These are phyloP conservation scores for Aspergillus neotritici DNA, from an alignment of 2,329 filamentous ascomycete species.

Conservation along the genomic window DNA sequence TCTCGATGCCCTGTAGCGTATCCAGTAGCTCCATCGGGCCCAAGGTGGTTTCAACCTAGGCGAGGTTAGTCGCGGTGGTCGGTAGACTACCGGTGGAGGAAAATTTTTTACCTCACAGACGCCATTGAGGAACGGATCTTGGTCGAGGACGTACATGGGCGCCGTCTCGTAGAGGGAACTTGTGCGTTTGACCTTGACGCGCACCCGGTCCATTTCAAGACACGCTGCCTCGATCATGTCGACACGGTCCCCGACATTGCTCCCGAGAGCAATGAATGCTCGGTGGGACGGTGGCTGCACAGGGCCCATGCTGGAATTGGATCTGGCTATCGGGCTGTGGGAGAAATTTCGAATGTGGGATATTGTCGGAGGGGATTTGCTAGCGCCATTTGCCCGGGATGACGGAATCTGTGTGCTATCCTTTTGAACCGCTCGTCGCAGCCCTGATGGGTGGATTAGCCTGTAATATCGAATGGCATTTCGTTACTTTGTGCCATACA, in stretches of 20 bases:
- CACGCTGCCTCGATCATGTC: slow-evolving; percentile 81
- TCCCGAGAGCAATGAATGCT: slow-evolving; percentile 83
- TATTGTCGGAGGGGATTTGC: too few species aligned
- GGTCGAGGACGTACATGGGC: slow-evolving; percentile 92
- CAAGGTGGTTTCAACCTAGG: slow-evolving; percentile 72
- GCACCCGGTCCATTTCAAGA: slow-evolving; percentile 64
- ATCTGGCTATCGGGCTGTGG: slow-evolving; percentile 3
- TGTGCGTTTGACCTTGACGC: slow-evolving; percentile 69
- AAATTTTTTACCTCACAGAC: slow-evolving; percentile 66
- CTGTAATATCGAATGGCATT: too few species aligned
- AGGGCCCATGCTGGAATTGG: slow-evolving; percentile 16
- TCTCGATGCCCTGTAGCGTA: slow-evolving; percentile 77
- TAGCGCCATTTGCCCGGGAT: too few species aligned
- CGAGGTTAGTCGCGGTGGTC: slow-evolving; percentile 3
- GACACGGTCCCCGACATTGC: slow-evolving; percentile 83
- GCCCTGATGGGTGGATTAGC: too few species aligned
- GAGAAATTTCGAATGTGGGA: slow-evolving; percentile 9
- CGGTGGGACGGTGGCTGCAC: slow-evolving; percentile 25
- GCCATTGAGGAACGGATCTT: slow-evolving; percentile 84
- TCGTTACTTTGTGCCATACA: too few species aligned
- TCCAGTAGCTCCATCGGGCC: slow-evolving; percentile 71
- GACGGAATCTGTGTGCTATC: too few species aligned
- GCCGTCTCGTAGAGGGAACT: slow-evolving; percentile 91
- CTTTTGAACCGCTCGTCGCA: too few species aligned
- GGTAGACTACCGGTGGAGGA: slow-evolving; percentile 25